phyloP scores from a whole-genome alignment of 169 alveolate genomes.

The Plasmodium yoelii region DNA sequence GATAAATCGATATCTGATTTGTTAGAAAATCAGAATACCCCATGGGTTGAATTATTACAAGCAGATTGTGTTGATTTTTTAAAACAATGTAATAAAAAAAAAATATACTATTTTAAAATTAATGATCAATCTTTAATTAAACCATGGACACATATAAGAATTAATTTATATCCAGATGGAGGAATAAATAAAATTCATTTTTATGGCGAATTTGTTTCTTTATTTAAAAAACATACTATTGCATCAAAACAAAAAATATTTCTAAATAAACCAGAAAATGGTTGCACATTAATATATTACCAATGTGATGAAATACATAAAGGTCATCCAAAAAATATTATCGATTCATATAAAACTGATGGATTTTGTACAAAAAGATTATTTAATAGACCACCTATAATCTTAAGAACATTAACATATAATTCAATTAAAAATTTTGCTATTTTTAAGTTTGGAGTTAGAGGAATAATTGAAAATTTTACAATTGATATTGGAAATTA shows the following conservation, averaged over 20 bases:
- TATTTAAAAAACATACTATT: constrained; percentile 74
- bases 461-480: constrained; percentile 70
- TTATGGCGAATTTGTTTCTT: constrained; percentile 60
- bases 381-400: constrained; percentile 64
- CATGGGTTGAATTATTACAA: constrained; percentile 75
- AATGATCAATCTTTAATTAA: constrained; percentile 46
- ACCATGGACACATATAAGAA: constrained; percentile 72
- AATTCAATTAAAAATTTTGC: constrained; percentile 48
- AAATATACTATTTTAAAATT: constrained; percentile 54
- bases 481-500: constrained; percentile 65
- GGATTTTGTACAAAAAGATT: constrained; percentile 69
- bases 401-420: constrained; percentile 48
- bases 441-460: constrained; percentile 70
- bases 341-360: constrained; percentile 49
- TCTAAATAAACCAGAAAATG: constrained; percentile 75
- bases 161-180: constrained; percentile 76
- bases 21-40: constrained; percentile 65
- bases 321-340: constrained; percentile 68
- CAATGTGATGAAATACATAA: constrained; percentile 61
- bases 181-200: constrained; percentile 71
- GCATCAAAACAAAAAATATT: constrained; percentile 65
- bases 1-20: constrained; percentile 72
- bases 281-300: constrained; percentile 62
- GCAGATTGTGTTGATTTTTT: constrained; percentile 75
- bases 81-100: constrained; percentile 41